Evolutionary conservation across 2,329 filamentous ascomycete species (phyloP), one percentile per base, ranked within the genome.

Genomic region (Daldinia sp.): DNA sequence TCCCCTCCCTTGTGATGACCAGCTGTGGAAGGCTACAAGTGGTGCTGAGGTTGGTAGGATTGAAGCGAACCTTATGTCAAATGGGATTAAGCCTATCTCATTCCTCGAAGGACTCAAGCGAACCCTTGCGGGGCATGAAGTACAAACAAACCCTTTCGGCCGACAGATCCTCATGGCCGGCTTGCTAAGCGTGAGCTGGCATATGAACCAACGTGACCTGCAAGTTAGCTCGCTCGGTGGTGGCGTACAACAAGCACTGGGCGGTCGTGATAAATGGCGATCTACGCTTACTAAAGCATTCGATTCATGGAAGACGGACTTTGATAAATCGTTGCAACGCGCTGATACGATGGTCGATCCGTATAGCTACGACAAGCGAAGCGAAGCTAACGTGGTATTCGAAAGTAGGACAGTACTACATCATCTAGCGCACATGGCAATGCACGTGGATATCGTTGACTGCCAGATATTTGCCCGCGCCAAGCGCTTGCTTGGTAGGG

Each of bases 371-470:
- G 81, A 84, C 41, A 87, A 90, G 71, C 87, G 91, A 64, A 89
- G 89, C 70, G 83, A 87, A 61, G 78, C 81, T 52, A 86, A 83
- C 58, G 79, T 85, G 11, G 89, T 96, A 27, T 94, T 95, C 70
- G 93, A 97, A 75, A 93, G 90, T 66, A 87, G 93, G 17, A 96
- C 91, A 2, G 94, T 97, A 25, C 82, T 98, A 43, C 94, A 98
- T 74, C 93, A 96, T 71, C 82, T 99, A 10, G 95, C 95, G 0
- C 95, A 98, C 76, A 97, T 99, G 92, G 93, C 93, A 2, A 97
- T 97, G 85, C 93, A 98, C 73, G 93, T 96, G 21, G 94, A 98
- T 73, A 93, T 98, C 55, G 92, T 96, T n/a, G 94, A 98, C 76
- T 94, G 93, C 72, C 94, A 98, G 77, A 96, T 98, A 68, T 97